These are phyloP conservation scores for Pugionium cornutum DNA, from an alignment of 345 rosid species.

Conservation along the genomic window DNA sequence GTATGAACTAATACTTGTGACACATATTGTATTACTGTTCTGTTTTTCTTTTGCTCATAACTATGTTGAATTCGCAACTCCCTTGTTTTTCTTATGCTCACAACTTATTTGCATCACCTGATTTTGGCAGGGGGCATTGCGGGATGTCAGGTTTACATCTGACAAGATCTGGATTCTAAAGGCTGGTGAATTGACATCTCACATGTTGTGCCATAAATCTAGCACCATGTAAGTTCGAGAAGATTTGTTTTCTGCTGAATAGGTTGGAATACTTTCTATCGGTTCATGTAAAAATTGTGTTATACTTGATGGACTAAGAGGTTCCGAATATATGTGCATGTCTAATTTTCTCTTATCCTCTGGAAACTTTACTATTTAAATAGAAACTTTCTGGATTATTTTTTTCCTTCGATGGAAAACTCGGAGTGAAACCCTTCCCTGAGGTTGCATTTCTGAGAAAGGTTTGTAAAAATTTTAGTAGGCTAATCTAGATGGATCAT, in stretches of 20 bases:
- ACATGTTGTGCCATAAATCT: constrained; percentile 46
- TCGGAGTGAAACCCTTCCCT: constrained; percentile 9
- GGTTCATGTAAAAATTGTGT: constrained; percentile 13
- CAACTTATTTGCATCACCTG: constrained; percentile 21
- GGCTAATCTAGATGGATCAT: constrained; percentile 16
- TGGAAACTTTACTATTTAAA: constrained; percentile 22
- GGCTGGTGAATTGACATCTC: constrained; percentile 58
- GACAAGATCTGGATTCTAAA: constrained; percentile 70
- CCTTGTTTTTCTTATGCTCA: neutral
- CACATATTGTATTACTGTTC: neutral
- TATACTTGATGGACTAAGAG: constrained; percentile 12
- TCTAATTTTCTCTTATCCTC: constrained; percentile 16
- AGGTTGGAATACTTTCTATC: constrained; percentile 15
- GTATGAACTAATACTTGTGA: constrained; percentile 41
- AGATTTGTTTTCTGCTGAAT: constrained; percentile 19
- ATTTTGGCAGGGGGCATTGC: constrained; percentile 59
- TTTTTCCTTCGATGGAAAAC: constrained; percentile 19
- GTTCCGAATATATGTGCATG: constrained; percentile 1
- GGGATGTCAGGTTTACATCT: constrained; percentile 74
- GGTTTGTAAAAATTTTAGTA: constrained; percentile 12
- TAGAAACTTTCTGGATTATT: neutral
- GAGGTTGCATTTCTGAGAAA: constrained; percentile 24
- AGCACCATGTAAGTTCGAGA: constrained; percentile 58
- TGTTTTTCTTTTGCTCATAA: constrained; percentile 8
- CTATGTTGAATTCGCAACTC: constrained; percentile 18